These are phyloP conservation scores for Leucocoprinus sp. DNA, from an alignment of 768 basidiomycete species.

Conservation along the genomic window DNA sequence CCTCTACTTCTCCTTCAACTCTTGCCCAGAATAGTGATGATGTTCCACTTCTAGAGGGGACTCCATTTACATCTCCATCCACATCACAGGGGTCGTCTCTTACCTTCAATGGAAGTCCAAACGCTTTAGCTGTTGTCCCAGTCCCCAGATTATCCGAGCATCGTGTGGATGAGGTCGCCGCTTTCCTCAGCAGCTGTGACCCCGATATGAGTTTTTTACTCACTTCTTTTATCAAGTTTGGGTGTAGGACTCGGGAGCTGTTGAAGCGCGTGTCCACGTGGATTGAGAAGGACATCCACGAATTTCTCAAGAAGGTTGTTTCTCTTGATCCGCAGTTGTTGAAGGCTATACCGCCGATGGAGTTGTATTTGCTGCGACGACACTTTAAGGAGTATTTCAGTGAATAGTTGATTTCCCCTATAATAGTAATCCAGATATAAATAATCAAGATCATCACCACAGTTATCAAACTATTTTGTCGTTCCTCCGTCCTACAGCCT, in stretches of 20 bases:
- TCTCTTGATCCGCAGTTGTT: not conserved
- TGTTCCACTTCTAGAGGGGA: too few species aligned
- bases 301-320: conserved; percentile 2
- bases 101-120: not conserved
- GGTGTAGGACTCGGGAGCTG: not conserved
- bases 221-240: conserved; percentile 2
- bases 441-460: not conserved
- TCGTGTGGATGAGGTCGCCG: conserved; percentile 1
- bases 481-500: too few species aligned
- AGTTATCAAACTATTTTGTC: too few species aligned
- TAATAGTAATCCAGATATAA: not conserved
- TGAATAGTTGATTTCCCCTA: not conserved
- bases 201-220: conserved; percentile 6
- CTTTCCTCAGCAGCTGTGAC: conserved; percentile 4
- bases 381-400: not conserved
- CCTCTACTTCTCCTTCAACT: conserved; percentile 13
- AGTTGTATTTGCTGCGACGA: not conserved
- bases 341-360: not conserved
- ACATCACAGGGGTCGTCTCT: not conserved
- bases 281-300: not conserved
- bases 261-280: not conserved
- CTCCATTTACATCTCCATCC: not conserved
- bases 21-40: too few species aligned
- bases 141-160: not conserved
- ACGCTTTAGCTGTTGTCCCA: too few species aligned